Base-by-base conservation (phyloP, 495 filamentous ascomycete genomes). In the Aspergillus diversus region DNA sequence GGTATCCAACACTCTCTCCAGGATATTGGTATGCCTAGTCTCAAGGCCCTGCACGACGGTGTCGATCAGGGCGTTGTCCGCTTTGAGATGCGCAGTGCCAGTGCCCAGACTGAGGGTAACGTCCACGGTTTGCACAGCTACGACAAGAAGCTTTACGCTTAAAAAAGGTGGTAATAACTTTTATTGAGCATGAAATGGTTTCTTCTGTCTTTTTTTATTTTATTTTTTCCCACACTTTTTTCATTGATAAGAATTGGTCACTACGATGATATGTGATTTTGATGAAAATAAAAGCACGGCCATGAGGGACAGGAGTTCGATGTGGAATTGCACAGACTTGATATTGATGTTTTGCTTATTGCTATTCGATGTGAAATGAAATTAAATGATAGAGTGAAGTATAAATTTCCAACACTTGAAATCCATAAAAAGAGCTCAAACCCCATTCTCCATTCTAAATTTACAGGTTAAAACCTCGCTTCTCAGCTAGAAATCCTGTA, bases 71-170 rank as follows among this genome's bases (percentile, higher is more conserved):
- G 94, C 39, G 87, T 77, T 50, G 90, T 97, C 48, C 85, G 96
- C 65, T 98, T 99, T 68, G 96, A 99, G 83, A 79, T 97, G 75
- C 81, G 95, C 66, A 97, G 92, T 55, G 90, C 92, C 59, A 97
- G 93, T 78, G 95, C 96, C 50, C 90, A 93, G 85, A 83, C 94
- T 56, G 95, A 99, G 84, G 95, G 95, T 65, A 92, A 92, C 71
- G 93, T 99, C 67, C 94, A 98, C 72, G 88, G 89, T 69, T 89
- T 99, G 84, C 92, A 98, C 80, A 95, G 90, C 75, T 98, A 95
- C 75, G 96, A 97, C 81, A 99, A 98, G 89, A 99, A 97, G 83
- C 89, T 99, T 63, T 99, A 97, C 77, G 90, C 92, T 63, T 97
- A 89, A 27, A 27, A 27, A 27, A 27, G 2, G 67, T 65, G 66